Percentiles rank a stretch among this genome's conserved stretches.
phyloP scores from a whole-genome alignment of 176 grass and related monocot species.

The Cenchrus americanus region DNA sequence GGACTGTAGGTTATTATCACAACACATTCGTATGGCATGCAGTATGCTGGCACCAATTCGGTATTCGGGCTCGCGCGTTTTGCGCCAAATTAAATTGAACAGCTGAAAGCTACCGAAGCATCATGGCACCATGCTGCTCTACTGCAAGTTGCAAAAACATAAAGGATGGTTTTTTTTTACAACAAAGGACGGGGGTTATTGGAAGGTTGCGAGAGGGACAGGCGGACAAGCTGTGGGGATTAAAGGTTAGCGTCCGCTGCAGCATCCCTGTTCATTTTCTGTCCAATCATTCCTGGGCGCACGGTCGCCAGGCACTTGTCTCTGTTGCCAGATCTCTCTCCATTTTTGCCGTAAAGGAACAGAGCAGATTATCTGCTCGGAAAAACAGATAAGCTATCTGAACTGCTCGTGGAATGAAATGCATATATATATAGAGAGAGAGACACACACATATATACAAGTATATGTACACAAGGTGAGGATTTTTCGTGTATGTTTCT shows the following conservation, averaged over 20 bases:
- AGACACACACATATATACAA: too few relatives aligned
- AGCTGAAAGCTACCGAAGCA: neutral
- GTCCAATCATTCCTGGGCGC: slow-evolving; percentile 38
- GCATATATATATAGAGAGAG: neutral
- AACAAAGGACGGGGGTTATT: slow-evolving; percentile 24
- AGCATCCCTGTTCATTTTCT: slow-evolving; percentile 30
- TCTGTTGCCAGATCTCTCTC: slow-evolving; percentile 23
- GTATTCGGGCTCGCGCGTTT: neutral
- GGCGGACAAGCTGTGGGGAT: slow-evolving; percentile 13
- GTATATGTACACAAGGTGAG: neutral
- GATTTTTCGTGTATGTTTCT: neutral
- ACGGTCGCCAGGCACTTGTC: slow-evolving; percentile 19
- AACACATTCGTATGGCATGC: too few relatives aligned
- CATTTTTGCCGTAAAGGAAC: neutral
- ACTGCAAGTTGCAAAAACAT: slow-evolving; percentile 36
- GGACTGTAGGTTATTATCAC: neutral
- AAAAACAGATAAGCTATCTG: slow-evolving; percentile 11
- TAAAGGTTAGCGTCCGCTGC: slow-evolving; percentile 28
- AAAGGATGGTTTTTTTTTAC: too few relatives aligned
- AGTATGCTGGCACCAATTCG: neutral
- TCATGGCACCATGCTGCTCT: too few relatives aligned
- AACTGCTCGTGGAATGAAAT: neutral
- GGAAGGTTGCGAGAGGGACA: slow-evolving; percentile 36
- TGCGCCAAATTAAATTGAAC: neutral
- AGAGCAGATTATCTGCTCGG: neutral